phyloP scores from a whole-genome alignment of 169 alveolate genomes.

The Plasmodium chabaudi region DNA sequence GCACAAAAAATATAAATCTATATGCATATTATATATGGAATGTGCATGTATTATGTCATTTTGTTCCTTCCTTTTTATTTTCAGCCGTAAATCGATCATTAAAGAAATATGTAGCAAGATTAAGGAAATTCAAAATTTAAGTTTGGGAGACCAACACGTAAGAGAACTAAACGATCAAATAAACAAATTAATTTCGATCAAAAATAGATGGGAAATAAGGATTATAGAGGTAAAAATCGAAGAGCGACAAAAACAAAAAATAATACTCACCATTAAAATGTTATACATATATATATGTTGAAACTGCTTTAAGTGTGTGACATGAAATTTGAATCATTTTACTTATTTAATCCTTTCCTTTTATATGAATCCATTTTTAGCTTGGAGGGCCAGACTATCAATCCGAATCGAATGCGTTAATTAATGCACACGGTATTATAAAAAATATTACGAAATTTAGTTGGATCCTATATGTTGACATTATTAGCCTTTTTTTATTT shows the following conservation, averaged over 20 bases:
- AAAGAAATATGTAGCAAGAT: constrained; percentile 91
- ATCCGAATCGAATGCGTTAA: constrained; percentile 55
- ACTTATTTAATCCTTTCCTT: constrained; percentile 1
- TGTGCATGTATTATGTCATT: constrained; percentile 1
- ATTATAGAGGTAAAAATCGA: constrained; percentile 92
- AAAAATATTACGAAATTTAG: neutral
- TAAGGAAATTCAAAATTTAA: constrained; percentile 93
- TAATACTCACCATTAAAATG: too few relatives aligned
- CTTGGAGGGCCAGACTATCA: constrained; percentile 74
- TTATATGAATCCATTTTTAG: neutral
- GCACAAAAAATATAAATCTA: neutral
- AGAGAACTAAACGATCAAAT: constrained; percentile 96
- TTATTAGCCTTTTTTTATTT: neutral
- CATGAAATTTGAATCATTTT: neutral
- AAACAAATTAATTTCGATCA: constrained; percentile 91
- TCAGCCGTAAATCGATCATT: constrained; percentile 70
- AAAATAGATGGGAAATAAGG: constrained; percentile 93
- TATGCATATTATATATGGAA: neutral
- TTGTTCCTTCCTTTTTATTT: neutral
- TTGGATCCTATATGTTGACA: neutral
- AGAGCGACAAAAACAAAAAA: too few relatives aligned
- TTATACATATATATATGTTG: neutral
- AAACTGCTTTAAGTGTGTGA: too few relatives aligned
- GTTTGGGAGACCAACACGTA: constrained; percentile 93
- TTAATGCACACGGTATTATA: constrained; percentile 59